Percentiles rank a stretch among this genome's conserved stretches.
Evolutionary conservation across 768 basidiomycete genomes (phyloP).

Genomic region (Lentinula aciculospora): DNA sequence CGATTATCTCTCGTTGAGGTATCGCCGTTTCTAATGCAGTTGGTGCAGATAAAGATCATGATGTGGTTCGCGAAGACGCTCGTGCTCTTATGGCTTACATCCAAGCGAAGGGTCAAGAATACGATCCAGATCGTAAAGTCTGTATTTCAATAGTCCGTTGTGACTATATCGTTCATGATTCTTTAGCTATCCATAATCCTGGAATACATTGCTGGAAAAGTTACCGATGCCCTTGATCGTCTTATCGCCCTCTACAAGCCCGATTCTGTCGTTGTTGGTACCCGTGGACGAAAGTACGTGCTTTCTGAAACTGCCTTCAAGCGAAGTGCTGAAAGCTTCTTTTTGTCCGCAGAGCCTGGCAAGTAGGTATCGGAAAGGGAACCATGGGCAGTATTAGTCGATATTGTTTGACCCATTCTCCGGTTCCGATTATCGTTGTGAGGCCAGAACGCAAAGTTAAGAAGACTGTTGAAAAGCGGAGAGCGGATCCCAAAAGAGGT

Average conservation of each 20-base stretch:
- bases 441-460: slow-evolving; percentile 83
- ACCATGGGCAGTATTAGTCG: slow-evolving; percentile 48
- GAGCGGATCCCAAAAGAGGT: slow-evolving; percentile 85
- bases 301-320: not conserved
- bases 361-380: slow-evolving; percentile 15
- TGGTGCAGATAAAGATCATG: slow-evolving; percentile 63
- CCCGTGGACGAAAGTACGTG: slow-evolving; percentile 60
- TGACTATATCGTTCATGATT: not conserved
- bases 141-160: slow-evolving; percentile 9
- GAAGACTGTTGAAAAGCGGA: slow-evolving; percentile 79
- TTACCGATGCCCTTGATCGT: slow-evolving; percentile 86
- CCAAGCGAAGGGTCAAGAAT: slow-evolving; percentile 76
- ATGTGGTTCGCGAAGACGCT: slow-evolving; percentile 79
- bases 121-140: slow-evolving; percentile 74
- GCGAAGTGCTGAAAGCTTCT: not conserved
- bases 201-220: slow-evolving; percentile 89
- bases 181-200: slow-evolving; percentile 79
- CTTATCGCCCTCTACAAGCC: slow-evolving; percentile 89
- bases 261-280: slow-evolving; percentile 91
- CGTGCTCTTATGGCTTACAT: slow-evolving; percentile 72
- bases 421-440: slow-evolving; percentile 89
- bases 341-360: slow-evolving; percentile 28
- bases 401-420: slow-evolving; percentile 16
- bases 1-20: slow-evolving; percentile 14
- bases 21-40: not conserved